Evolutionary conservation across 2,329 filamentous ascomycete genomes (phyloP).

Genomic region (Aspergillus quadricinctus): DNA sequence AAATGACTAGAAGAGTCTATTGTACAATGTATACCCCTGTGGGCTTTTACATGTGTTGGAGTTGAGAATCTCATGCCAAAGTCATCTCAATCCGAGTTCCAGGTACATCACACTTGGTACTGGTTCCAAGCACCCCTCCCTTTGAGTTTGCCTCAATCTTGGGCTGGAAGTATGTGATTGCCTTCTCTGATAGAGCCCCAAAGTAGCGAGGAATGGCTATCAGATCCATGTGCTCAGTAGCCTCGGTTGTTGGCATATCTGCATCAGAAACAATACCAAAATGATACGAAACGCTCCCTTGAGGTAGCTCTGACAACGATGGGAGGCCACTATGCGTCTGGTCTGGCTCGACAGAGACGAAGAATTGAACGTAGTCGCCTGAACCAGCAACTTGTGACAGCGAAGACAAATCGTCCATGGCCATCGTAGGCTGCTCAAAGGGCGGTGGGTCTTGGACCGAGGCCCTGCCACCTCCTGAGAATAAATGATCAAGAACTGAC

Average conservation of each 20-base stretch:
- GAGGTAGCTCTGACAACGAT: background rate
- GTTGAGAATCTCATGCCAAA: background rate
- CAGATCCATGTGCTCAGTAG: constrained; percentile 14
- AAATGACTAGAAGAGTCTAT: background rate
- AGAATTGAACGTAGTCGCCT: constrained; percentile 41
- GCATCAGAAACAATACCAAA: constrained; percentile 31
- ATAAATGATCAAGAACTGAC: constrained; percentile 21
- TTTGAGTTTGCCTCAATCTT: constrained; percentile 4
- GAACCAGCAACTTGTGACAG: constrained; percentile 36
- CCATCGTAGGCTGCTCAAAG: constrained; percentile 17
- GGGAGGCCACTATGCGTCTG: background rate
- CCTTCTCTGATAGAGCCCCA: constrained; percentile 38
- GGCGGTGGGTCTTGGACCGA: constrained; percentile 13
- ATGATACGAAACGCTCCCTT: constrained; percentile 18
- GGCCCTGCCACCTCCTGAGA: constrained; percentile 10
- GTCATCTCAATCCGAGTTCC: constrained; percentile 23
- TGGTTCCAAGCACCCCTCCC: constrained; percentile 11
- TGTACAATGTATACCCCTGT: background rate
- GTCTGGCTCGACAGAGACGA: constrained; percentile 30
- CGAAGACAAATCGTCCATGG: constrained; percentile 29
- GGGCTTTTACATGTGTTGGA: background rate
- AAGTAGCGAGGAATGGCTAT: constrained; percentile 28
- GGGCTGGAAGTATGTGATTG: constrained; percentile 31
- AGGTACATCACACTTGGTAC: constrained; percentile 34
- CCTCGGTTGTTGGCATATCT: constrained; percentile 11